Conservation (phyloP, 352 stramenopile species). For the Phytopythium montanum region DNA sequence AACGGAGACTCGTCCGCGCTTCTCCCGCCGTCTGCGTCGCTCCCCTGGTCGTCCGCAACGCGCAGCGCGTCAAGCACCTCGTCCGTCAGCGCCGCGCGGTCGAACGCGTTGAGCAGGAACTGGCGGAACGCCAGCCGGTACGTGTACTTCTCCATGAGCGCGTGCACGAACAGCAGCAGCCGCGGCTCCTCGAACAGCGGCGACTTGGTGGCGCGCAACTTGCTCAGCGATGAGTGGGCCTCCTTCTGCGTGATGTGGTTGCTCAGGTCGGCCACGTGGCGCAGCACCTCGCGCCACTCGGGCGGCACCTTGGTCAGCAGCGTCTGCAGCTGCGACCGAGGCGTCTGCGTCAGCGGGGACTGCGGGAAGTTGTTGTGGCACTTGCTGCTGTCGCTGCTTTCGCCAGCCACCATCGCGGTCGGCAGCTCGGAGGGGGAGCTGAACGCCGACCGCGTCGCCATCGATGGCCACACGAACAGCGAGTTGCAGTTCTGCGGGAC, state of each 20-base stretch:
- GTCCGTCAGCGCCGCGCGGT: conserved; percentile 63
- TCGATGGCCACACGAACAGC: conserved; percentile 76
- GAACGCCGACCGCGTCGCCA: conserved; percentile 2
- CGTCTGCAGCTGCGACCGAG: conserved; percentile 50
- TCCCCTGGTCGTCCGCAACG: conserved; percentile 29
- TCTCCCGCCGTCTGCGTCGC: neutral
- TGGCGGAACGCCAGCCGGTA: conserved; percentile 82
- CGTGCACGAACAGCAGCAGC: conserved; percentile 79
- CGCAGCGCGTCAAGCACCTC: conserved; percentile 73
- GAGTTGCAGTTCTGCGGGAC: conserved; percentile 78
- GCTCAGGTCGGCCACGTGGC: conserved; percentile 76
- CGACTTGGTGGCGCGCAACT: conserved; percentile 63
- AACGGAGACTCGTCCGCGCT: conserved; percentile 11
- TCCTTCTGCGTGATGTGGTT: conserved; percentile 91
- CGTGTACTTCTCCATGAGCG: conserved; percentile 80
- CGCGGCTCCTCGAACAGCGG: conserved; percentile 82
- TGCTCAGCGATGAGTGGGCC: conserved; percentile 81
- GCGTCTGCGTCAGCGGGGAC: conserved; percentile 53
- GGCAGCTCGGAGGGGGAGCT: neutral
- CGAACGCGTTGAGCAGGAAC: conserved; percentile 86
- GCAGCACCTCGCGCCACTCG: conserved; percentile 77
- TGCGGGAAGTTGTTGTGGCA: conserved; percentile 7
- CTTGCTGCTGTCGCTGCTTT: neutral
- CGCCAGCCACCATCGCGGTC: neutral
- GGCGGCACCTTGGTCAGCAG: conserved; percentile 64